Percentiles rank a stretch among this genome's conserved stretches.
phyloP scores from a whole-genome alignment of 805 yeast genomes.

The Starmerella roubikii region DNA sequence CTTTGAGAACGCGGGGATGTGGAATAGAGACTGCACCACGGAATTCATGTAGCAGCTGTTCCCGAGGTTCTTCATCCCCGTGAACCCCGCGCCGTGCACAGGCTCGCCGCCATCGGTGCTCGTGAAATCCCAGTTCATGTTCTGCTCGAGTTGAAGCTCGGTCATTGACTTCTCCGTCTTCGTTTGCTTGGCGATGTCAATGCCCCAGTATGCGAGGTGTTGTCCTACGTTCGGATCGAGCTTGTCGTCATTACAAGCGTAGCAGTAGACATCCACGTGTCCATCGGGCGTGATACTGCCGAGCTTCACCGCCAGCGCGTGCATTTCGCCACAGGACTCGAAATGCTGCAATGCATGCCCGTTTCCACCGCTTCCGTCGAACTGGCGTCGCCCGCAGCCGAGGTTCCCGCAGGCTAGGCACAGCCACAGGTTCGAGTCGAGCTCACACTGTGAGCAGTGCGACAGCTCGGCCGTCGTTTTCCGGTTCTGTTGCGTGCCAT shows the following conservation, averaged over 20 bases:
- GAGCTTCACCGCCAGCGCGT: slow-evolving; percentile 75
- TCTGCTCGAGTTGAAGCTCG: slow-evolving; percentile 86
- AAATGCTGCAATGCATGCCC: slow-evolving; percentile 77
- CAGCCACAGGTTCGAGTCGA: slow-evolving; percentile 75
- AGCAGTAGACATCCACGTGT: slow-evolving; percentile 74
- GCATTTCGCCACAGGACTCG: slow-evolving; percentile 34
- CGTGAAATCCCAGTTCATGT: slow-evolving; percentile 83
- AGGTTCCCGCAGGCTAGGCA: slow-evolving; percentile 82
- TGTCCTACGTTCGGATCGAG: slow-evolving; percentile 46
- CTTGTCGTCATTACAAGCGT: slow-evolving; percentile 78
- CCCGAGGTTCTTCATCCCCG: slow-evolving; percentile 83
- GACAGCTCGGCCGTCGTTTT: slow-evolving; percentile 12
- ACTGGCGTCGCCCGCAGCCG: slow-evolving; percentile 92
- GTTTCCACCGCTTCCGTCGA: slow-evolving; percentile 88
- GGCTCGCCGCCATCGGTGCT: slow-evolving; percentile 48
- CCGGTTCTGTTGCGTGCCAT: slow-evolving; percentile 2
- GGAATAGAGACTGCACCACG: slow-evolving; percentile 57
- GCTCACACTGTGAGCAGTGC: slow-evolving; percentile 30
- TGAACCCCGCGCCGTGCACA: slow-evolving; percentile 59
- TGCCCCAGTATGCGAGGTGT: slow-evolving; percentile 47
- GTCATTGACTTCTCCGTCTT: slow-evolving; percentile 81
- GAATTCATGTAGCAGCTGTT: slow-evolving; percentile 86
- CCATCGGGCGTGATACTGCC: slow-evolving; percentile 74
- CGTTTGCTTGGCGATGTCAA: slow-evolving; percentile 39
- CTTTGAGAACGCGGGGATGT: slow-evolving; percentile 26